Conservation (phyloP, 2,329 filamentous ascomycete species). For the Phaeophleospora eucalypticola region DNA sequence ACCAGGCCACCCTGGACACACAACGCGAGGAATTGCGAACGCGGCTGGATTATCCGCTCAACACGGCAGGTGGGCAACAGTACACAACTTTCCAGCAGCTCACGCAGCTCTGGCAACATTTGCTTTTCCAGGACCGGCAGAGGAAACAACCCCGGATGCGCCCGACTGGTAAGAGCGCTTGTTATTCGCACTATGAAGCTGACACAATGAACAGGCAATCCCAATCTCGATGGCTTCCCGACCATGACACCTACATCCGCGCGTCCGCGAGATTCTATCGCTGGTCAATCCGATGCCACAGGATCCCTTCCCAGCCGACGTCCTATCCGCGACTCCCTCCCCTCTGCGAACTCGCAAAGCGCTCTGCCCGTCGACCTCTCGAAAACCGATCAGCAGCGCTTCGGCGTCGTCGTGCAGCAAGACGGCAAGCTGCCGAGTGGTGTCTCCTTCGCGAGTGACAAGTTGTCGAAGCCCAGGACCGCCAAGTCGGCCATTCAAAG, state of each 20-base stretch:
- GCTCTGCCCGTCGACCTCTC: constrained; percentile 54
- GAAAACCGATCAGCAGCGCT: constrained; percentile 71
- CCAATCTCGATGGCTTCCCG: constrained; percentile 22
- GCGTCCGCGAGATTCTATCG: constrained; percentile 43
- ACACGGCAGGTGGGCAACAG: constrained; percentile 51
- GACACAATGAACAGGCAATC: constrained; percentile 16
- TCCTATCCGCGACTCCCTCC: constrained; percentile 37
- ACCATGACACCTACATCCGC: constrained; percentile 23
- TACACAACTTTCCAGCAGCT: constrained; percentile 81
- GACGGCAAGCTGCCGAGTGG: constrained; percentile 82
- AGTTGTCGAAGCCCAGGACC: constrained; percentile 70
- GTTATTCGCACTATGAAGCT: not conserved
- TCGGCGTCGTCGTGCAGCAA: constrained; percentile 66
- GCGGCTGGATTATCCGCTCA: constrained; percentile 74
- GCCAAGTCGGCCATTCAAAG: constrained; percentile 75
- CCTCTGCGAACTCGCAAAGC: constrained; percentile 37
- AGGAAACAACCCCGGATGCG: constrained; percentile 68
- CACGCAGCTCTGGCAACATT: constrained; percentile 72
- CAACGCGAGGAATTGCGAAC: constrained; percentile 75
- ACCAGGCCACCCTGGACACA: constrained; percentile 79
- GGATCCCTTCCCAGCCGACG: constrained; percentile 18
- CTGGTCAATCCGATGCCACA: constrained; percentile 25
- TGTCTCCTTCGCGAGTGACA: constrained; percentile 84
- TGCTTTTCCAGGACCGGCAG: constrained; percentile 77
- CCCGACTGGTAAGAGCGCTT: constrained; percentile 19